These are phyloP conservation scores for Arctostaphylos glauca DNA, from an alignment of 148 eudicot species.

Conservation along the genomic window DNA sequence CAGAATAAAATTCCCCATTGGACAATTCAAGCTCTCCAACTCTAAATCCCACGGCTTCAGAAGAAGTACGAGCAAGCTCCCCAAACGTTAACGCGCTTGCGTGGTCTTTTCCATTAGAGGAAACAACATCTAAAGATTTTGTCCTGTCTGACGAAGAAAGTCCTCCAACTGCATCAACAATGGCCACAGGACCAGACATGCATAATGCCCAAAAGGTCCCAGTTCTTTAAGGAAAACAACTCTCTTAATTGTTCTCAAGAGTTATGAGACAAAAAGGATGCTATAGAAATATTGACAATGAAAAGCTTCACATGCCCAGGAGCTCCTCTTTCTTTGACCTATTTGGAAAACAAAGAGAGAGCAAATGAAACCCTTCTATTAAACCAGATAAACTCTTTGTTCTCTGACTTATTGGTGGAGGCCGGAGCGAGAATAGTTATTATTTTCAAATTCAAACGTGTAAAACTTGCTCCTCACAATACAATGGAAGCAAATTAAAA, in stretches of 20 bases:
- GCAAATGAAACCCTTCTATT: neutral
- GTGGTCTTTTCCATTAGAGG: conserved; percentile 37
- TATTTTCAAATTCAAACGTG: neutral
- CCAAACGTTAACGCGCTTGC: conserved; percentile 32
- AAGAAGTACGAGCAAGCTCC: conserved; percentile 46
- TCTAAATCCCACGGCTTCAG: conserved; percentile 48
- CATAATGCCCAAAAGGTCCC: conserved; percentile 48
- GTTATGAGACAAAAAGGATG: conserved; percentile 8
- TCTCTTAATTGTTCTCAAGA: conserved; percentile 20
- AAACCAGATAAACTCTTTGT: conserved; percentile 8
- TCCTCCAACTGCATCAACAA: conserved; percentile 37
- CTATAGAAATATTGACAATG: conserved; percentile 1
- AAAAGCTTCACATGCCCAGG: neutral
- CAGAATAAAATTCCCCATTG: conserved; percentile 74
- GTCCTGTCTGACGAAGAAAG: conserved; percentile 51
- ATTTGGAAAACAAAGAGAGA: conserved; percentile 1
- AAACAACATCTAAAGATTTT: conserved; percentile 51
- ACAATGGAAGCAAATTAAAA: conserved; percentile 4
- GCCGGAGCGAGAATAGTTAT: neutral
- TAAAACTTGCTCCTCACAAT: neutral
- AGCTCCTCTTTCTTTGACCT: conserved; percentile 2
- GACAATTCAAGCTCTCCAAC: conserved; percentile 54
- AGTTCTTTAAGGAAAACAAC: conserved; percentile 23
- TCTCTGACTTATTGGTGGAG: neutral
- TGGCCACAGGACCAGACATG: conserved; percentile 78